phyloP scores from a whole-genome alignment of 805 yeast species.

The Saccharomycopsis selenospora region DNA sequence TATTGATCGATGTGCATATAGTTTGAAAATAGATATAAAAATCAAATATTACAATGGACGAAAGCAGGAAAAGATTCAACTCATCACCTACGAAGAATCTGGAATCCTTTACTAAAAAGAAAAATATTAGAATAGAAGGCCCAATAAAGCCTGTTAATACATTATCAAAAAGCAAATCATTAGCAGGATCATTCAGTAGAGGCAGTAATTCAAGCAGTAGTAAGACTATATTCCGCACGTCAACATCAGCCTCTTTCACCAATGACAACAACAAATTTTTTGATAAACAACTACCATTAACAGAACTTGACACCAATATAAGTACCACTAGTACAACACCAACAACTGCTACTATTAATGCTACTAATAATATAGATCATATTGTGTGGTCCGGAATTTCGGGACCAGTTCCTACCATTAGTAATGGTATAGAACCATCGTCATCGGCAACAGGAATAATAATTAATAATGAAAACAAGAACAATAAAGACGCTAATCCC shows the following conservation, averaged over 20 bases:
- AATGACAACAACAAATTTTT: neutral
- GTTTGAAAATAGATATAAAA: neutral
- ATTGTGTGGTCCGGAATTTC: neutral
- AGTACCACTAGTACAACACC: neutral
- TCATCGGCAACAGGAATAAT: neutral
- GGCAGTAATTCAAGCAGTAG: neutral
- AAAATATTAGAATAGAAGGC: neutral
- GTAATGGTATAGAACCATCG: neutral
- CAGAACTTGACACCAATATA: neutral
- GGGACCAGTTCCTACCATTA: neutral
- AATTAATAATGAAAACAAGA: neutral
- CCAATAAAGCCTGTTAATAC: neutral
- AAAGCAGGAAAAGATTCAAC: neutral
- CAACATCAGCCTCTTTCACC: conserved; percentile 1
- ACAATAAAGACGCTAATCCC: neutral
- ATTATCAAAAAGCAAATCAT: neutral
- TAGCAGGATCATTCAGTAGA: neutral
- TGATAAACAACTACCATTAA: neutral
- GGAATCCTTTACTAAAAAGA: neutral
- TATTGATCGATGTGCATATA: neutral
- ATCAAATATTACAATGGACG: neutral
- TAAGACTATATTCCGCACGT: neutral
- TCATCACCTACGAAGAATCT: neutral
- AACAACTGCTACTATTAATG: neutral
- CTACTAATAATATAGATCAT: neutral